A percentile compares a stretch with the other conserved stretches of the same genome.
phyloP scores from a whole-genome alignment of 306 rosid species.

The Malus fusca region DNA sequence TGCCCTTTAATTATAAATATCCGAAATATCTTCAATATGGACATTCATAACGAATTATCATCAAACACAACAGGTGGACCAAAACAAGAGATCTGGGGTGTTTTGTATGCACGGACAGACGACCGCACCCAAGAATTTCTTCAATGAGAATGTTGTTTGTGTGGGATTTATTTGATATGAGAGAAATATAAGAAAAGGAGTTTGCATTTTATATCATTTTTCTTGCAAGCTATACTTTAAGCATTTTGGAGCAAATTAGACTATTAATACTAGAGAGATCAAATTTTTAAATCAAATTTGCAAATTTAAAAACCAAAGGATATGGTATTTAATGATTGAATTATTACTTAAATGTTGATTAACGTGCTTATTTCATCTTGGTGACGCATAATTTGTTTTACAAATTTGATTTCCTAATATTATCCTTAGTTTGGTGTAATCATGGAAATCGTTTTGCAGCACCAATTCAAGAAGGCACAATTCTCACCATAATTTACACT shows the following conservation, averaged over 20 bases:
- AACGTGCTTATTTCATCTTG: too few relatives aligned
- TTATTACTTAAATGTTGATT: too few relatives aligned
- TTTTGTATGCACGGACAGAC: not conserved
- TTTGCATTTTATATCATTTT: not conserved
- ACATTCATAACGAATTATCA: too few relatives aligned
- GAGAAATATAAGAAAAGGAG: not conserved
- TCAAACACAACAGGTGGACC: not conserved
- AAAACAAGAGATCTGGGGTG: not conserved
- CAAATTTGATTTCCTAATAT: too few relatives aligned
- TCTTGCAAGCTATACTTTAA: not conserved
- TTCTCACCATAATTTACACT: not conserved
- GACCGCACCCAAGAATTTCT: not conserved
- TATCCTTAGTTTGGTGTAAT: too few relatives aligned
- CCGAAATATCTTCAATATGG: not conserved
- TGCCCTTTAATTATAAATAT: not conserved
- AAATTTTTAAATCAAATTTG: too few relatives aligned
- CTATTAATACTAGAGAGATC: too few relatives aligned
- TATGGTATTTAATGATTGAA: too few relatives aligned
- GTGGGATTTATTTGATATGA: not conserved
- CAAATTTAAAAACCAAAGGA: too few relatives aligned
- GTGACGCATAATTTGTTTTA: too few relatives aligned
- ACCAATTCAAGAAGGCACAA: not conserved
- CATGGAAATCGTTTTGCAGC: not conserved
- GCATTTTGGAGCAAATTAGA: not conserved
- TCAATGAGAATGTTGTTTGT: not conserved